Evolutionary conservation across 257 asterid genomes (phyloP).

Genomic region (Phtheirospermum japonicum): DNA sequence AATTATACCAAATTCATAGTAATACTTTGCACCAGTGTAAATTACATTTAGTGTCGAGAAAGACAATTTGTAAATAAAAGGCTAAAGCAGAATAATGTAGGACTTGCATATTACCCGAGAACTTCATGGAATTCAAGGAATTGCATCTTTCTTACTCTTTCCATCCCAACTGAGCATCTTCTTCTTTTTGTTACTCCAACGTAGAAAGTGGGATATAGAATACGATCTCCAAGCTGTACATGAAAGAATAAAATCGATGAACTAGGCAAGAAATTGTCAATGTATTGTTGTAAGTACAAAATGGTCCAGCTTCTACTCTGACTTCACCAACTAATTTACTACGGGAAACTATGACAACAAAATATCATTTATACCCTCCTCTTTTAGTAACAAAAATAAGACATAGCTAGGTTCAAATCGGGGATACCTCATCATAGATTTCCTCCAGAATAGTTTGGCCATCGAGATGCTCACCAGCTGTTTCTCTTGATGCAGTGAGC

Average conservation of each 20-base stretch:
- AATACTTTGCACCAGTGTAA: conserved; percentile 10
- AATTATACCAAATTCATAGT: neutral
- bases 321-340: conserved; percentile 4
- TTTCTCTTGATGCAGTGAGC: conserved; percentile 65
- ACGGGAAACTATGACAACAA: conserved; percentile 1
- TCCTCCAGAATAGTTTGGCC: conserved; percentile 64
- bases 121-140: conserved; percentile 78
- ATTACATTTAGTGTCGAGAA: conserved; percentile 11
- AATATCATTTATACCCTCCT: neutral
- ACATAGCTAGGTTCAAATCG: conserved; percentile 13
- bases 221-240: conserved; percentile 72
- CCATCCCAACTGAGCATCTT: conserved; percentile 65
- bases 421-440: conserved; percentile 60
- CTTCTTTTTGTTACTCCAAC: conserved; percentile 76
- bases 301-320: conserved; percentile 15
- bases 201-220: conserved; percentile 43
- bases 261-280: neutral
- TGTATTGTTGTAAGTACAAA: neutral
- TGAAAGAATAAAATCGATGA: too few relatives aligned
- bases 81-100: conserved; percentile 15
- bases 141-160: conserved; percentile 54
- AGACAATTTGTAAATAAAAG: conserved; percentile 5
- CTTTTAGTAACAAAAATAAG: neutral
- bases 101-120: conserved; percentile 47
- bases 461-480: conserved; percentile 53